Conservation (phyloP, 257 asterid genomes). For the Gentiana dahurica region DNA sequence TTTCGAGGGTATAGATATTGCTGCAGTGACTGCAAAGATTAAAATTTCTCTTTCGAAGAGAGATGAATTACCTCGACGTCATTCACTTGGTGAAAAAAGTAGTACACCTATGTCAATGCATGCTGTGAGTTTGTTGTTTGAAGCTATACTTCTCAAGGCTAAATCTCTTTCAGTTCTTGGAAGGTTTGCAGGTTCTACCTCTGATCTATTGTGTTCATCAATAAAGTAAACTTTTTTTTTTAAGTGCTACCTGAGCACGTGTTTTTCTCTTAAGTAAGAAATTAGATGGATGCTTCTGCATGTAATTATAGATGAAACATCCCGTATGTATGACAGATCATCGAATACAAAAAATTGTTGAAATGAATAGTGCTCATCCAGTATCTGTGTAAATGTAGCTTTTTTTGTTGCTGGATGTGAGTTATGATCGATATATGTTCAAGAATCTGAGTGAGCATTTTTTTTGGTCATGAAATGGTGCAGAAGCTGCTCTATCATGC, state of each 20-base stretch:
- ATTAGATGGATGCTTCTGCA: not conserved
- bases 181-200: constrained; percentile 62
- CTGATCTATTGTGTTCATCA: constrained; percentile 1
- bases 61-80: constrained; percentile 51
- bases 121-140: constrained; percentile 79
- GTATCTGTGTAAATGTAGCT: no score
- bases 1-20: constrained; percentile 82
- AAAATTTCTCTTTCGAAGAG: constrained; percentile 45
- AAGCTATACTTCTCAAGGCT: constrained; percentile 84
- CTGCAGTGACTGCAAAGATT: constrained; percentile 65
- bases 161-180: constrained; percentile 72
- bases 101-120: constrained; percentile 78
- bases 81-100: constrained; percentile 53
- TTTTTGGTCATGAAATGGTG: constrained; percentile 9
- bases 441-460: not conserved
- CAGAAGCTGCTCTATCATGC: constrained; percentile 92
- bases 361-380: no score
- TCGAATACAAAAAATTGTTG: not conserved
- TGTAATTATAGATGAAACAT: not conserved
- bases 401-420: no score
- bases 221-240: not conserved
- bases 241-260: not conserved
- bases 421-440: not conserved
- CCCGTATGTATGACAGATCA: not conserved
- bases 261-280: not conserved